These are phyloP conservation scores for Entonaema liquescens DNA, from an alignment of 495 filamentous ascomycete species.

Conservation along the genomic window DNA sequence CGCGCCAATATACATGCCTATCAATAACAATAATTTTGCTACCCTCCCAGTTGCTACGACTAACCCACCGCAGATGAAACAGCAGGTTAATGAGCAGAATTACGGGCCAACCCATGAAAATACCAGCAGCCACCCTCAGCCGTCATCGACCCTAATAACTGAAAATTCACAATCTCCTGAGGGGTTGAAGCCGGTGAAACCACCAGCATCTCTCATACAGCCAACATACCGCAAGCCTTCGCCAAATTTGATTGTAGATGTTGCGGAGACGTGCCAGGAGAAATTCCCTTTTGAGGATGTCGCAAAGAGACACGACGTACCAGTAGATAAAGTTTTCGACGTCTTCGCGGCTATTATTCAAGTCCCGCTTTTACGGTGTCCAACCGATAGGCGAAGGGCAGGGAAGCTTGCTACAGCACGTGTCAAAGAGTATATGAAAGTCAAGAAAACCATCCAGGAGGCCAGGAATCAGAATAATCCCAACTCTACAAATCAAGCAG, in stretches of 20 bases:
- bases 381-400: conserved; percentile 51
- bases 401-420: conserved; percentile 45
- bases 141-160: conserved; percentile 7
- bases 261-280: conserved; percentile 58
- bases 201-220: conserved; percentile 41
- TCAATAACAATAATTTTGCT: conserved; percentile 23
- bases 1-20: conserved; percentile 36
- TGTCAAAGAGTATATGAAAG: conserved; percentile 46
- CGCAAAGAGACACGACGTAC: conserved; percentile 51
- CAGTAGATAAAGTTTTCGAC: conserved; percentile 56
- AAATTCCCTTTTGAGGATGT: conserved; percentile 56
- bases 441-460: conserved; percentile 44
- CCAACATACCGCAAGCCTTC: conserved; percentile 47
- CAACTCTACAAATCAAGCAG: conserved; percentile 1
- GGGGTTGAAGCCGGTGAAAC: conserved; percentile 27
- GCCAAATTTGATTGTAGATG: conserved; percentile 55
- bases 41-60: conserved; percentile 25
- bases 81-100: conserved; percentile 7
- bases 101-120: conserved; percentile 19
- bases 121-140: conserved; percentile 29
- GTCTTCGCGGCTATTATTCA: conserved; percentile 56
- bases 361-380: conserved; percentile 55
- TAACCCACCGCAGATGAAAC: conserved; percentile 15
- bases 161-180: not conserved
- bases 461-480: not conserved